Conservation (phyloP, 176 grass and related monocot genomes). For the Rhynchospora tenuis region DNA sequence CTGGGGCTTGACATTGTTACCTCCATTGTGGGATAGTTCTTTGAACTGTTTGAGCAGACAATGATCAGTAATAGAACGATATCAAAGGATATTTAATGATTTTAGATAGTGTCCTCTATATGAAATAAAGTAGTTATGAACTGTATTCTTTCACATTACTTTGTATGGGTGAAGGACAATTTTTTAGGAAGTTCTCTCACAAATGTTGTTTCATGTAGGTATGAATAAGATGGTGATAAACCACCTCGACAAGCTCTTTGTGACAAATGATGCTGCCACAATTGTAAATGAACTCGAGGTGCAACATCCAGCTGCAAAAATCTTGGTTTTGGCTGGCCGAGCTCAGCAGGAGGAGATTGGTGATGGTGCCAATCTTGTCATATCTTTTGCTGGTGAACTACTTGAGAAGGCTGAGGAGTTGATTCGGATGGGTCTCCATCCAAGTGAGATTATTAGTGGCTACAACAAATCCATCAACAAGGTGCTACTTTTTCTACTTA, state of each 20-base stretch:
- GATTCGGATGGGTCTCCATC: conserved; percentile 94
- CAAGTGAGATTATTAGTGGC: conserved; percentile 90
- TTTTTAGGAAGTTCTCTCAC: neutral
- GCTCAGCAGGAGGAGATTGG: conserved; percentile 93
- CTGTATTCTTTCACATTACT: neutral
- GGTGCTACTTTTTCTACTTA: conserved; percentile 24
- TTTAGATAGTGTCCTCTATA: neutral
- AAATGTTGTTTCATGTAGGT: conserved; percentile 26
- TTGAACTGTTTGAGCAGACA: neutral
- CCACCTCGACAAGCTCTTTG: conserved; percentile 81
- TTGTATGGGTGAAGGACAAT: neutral
- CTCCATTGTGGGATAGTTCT: neutral
- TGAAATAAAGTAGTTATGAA: neutral
- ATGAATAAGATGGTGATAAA: conserved; percentile 99
- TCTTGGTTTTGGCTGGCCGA: conserved; percentile 64
- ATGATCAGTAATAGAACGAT: neutral
- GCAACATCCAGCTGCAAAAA: conserved; percentile 83
- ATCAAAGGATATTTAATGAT: neutral
- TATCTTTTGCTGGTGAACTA: conserved; percentile 87
- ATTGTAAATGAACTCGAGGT: conserved; percentile 87
- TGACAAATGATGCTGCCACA: conserved; percentile 75
- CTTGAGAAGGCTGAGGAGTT: conserved; percentile 88
- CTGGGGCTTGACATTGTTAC: too few relatives aligned
- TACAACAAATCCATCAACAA: conserved; percentile 82
- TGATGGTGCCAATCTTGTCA: conserved; percentile 79